phyloP scores from a whole-genome alignment of 805 yeast species.

The Hanseniaspora vineae region DNA sequence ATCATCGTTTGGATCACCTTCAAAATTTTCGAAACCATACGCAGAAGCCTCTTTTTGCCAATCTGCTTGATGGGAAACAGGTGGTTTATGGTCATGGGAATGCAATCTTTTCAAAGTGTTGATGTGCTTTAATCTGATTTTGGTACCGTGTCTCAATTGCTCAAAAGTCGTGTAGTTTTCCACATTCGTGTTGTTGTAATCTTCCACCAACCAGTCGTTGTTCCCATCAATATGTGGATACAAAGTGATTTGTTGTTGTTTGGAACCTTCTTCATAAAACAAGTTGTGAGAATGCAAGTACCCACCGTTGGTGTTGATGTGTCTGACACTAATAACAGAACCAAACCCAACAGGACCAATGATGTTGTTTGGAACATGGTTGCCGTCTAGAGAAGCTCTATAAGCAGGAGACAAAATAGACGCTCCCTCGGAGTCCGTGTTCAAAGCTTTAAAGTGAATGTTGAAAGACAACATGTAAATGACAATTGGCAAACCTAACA shows the following conservation, averaged over 20 bases:
- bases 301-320: constrained; percentile 61
- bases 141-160: constrained; percentile 54
- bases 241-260: constrained; percentile 72
- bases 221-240: constrained; percentile 69
- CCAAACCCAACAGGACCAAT: constrained; percentile 61
- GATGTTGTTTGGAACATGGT: constrained; percentile 45
- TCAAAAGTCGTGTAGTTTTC: constrained; percentile 44
- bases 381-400: constrained; percentile 47
- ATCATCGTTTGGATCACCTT: constrained; percentile 77
- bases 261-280: constrained; percentile 63
- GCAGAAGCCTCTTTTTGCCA: constrained; percentile 77
- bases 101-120: constrained; percentile 55
- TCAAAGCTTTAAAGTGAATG: constrained; percentile 46
- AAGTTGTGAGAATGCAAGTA: constrained; percentile 73
- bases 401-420: constrained; percentile 64
- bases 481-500: constrained; percentile 45
- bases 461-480: constrained; percentile 48
- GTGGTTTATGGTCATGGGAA: constrained; percentile 73
- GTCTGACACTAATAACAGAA: constrained; percentile 54
- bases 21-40: constrained; percentile 66
- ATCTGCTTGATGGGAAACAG: constrained; percentile 51
- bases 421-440: constrained; percentile 56
- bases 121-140: constrained; percentile 53
- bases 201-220: constrained; percentile 61
- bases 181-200: constrained; percentile 39